Evolutionary conservation across 2,329 filamentous ascomycete genomes (phyloP).

Genomic region (Shiraia bambusicola): DNA sequence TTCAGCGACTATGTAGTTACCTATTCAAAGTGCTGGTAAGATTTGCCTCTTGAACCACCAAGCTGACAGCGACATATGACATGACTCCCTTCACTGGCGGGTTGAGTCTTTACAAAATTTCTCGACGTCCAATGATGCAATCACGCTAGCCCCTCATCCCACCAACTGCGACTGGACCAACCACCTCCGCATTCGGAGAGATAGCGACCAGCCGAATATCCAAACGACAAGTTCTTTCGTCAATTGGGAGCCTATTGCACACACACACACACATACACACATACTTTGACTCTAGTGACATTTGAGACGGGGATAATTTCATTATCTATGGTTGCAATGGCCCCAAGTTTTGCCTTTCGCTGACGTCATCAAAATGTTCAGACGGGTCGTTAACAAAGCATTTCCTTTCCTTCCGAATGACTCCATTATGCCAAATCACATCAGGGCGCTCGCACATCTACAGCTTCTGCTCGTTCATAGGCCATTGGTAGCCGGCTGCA

Average conservation of each 20-base stretch:
- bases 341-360: conserved; percentile 1
- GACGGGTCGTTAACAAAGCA: conserved; percentile 5
- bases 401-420: conserved; percentile 14
- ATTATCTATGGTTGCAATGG: conserved; percentile 21
- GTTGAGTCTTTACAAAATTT: conserved; percentile 28
- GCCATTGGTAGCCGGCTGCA: conserved; percentile 61
- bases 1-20: conserved; percentile 2
- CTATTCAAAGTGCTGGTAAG: conserved; percentile 5
- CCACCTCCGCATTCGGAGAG: conserved; percentile 8
- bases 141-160: conserved; percentile 24
- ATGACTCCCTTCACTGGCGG: conserved; percentile 19
- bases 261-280: neutral
- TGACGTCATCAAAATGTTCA: conserved; percentile 5
- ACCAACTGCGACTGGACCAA: conserved; percentile 8
- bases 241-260: too few species aligned
- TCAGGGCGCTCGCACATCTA: conserved; percentile 17
- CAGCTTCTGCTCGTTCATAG: conserved; percentile 42
- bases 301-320: conserved; percentile 16
- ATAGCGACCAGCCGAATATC: neutral
- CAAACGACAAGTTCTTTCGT: neutral
- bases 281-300: neutral
- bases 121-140: conserved; percentile 38
- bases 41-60: conserved; percentile 2
- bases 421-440: conserved; percentile 20
- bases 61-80: conserved; percentile 11